phyloP scores from a whole-genome alignment of 441 rosid genomes.

The Geranium incanum region DNA sequence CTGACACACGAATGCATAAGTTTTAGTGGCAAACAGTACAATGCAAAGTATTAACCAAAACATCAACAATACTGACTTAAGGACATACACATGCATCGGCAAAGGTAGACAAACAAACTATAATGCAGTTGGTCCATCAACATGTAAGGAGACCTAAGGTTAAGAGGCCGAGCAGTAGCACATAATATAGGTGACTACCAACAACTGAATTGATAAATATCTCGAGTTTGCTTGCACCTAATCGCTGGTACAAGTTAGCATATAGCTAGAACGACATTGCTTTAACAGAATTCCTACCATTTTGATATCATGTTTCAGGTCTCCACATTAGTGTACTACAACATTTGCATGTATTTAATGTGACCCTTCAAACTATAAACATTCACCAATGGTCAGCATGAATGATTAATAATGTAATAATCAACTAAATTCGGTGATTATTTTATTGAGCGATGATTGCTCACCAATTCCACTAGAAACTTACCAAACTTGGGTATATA shows the following conservation, averaged over 20 bases:
- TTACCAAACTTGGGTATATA: not conserved
- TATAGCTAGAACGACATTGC: not conserved
- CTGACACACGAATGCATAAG: not conserved
- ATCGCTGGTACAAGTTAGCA: not conserved
- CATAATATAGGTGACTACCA: not conserved
- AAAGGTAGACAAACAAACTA: not conserved
- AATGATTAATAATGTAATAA: too few relatives aligned
- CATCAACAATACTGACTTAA: too few relatives aligned
- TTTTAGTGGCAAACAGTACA: not conserved
- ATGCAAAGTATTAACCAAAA: not conserved
- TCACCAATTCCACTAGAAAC: not conserved
- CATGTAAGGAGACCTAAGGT: constrained; percentile 1
- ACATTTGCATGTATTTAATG: too few relatives aligned
- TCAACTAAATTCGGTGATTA: too few relatives aligned
- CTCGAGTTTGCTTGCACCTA: not conserved
- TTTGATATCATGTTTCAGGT: not conserved
- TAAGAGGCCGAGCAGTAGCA: not conserved
- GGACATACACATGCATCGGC: not conserved
- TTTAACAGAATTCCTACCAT: not conserved
- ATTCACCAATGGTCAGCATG: not conserved
- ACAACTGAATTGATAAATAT: not conserved
- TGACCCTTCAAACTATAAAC: not conserved
- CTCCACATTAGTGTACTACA: not conserved
- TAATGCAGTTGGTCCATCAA: not conserved
- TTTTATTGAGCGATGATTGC: not conserved